Evolutionary conservation across 108 stramenopile genomes (phyloP), one percentile per base, ranked within the genome.

Genomic region (Cylindrotheca fusiformis): DNA sequence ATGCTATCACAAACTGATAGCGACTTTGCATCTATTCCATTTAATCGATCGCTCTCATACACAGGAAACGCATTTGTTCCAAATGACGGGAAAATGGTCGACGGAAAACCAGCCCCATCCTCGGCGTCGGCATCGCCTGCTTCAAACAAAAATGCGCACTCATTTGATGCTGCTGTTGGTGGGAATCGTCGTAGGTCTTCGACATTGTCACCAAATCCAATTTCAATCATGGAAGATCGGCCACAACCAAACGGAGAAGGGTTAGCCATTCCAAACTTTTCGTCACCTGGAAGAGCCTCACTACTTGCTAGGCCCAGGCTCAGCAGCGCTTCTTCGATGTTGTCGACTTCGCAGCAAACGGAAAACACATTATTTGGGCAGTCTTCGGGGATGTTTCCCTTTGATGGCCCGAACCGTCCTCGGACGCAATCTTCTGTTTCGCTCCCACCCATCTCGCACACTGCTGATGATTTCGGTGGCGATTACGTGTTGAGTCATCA

Each of bases 151-250:
- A 48, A n/a, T n/a, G 14, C 50, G 22, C 32, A 67, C 19, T 54
- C 67, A n/a, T 65, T 68, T 47, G 28, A 46, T 56, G 56, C 71
- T 32, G 55, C 60, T 50, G 50, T 64, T 53, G 70, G 59, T 57
- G 55, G 54, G 17, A 90, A 86, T 49, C 67, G 86, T 32, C 83
- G 75, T 8, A 67, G 85, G 1, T 80, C 86, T 33, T 54, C 63
- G 24, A 87, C 89, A 46, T 49, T 81, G 58, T 85, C 89, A 26
- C 89, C 89, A 31, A 74, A 69, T 23, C 32, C 72, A 6, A 45
- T 25, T 6, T 71, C 62, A 5, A 71, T 71, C 47, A 55, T 61
- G 19, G 70, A 71, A 53, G 70, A 71, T 31, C 61, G 56, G 27
- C 70, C 70, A 24, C 28, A 52, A 31, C 22, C 53, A 0, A 30